Evolutionary conservation across 345 rosid species (phyloP).

Genomic region (Citrus reticulata): DNA sequence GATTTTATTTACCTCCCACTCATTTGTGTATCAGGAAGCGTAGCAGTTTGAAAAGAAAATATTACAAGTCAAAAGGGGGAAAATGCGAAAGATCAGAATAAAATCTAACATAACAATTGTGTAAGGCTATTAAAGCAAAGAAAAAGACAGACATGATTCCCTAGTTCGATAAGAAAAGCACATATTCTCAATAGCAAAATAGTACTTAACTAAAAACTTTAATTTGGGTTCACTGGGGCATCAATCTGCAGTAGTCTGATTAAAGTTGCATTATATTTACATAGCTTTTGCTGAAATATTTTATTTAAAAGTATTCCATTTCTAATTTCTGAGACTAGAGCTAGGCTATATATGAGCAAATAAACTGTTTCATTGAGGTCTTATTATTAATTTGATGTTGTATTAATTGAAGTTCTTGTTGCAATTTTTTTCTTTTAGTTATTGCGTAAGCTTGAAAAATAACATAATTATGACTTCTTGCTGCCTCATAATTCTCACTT

Average conservation of each 20-base stretch:
- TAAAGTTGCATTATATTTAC: not conserved
- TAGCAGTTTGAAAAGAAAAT: not conserved
- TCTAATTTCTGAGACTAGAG: not conserved
- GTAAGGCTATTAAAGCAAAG: slow-evolving; percentile 12
- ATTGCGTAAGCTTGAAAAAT: not conserved
- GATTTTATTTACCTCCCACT: too few relatives aligned
- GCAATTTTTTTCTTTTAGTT: too few relatives aligned
- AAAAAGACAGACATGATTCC: slow-evolving; percentile 24
- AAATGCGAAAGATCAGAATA: slow-evolving; percentile 21
- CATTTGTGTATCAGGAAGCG: too few relatives aligned
- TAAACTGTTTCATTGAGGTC: slow-evolving; percentile 1
- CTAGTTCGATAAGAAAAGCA: slow-evolving; percentile 29
- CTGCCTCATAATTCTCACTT: slow-evolving; percentile 17
- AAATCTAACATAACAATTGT: slow-evolving; percentile 15
- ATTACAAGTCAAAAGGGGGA: not conserved
- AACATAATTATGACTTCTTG: slow-evolving; percentile 11
- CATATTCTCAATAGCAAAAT: slow-evolving; percentile 18
- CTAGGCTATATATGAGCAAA: not conserved
- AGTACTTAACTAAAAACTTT: not conserved
- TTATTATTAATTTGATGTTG: not conserved
- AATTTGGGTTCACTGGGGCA: not conserved
- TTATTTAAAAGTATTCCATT: not conserved
- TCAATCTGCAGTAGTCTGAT: not conserved
- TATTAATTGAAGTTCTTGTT: too few relatives aligned
- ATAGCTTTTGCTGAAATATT: not conserved